These are phyloP conservation scores for Melanogaster broomeanus DNA, from an alignment of 768 basidiomycete genomes.

Conservation along the genomic window DNA sequence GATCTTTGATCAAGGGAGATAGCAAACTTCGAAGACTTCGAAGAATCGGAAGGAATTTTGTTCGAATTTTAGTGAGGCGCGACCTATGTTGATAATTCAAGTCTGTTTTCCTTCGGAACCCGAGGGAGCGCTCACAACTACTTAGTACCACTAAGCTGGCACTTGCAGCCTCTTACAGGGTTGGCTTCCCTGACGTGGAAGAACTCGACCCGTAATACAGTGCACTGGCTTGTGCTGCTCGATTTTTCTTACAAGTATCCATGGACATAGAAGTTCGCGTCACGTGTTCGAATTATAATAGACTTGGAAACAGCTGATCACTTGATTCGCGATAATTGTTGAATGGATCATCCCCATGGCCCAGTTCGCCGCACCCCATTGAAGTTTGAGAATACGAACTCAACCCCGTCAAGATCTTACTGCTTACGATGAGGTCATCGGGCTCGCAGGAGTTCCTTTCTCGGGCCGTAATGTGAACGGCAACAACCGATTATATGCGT, in stretches of 20 bases:
- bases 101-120: not conserved
- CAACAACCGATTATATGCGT: not conserved
- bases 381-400: not conserved
- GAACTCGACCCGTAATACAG: not conserved
- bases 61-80: not conserved
- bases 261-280: no score
- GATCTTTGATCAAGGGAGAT: conserved; percentile 1
- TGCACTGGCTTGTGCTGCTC: not conserved
- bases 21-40: not conserved
- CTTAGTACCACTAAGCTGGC: no score
- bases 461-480: not conserved
- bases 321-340: no score
- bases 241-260: not conserved
- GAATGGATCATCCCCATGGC: no score
- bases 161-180: not conserved
- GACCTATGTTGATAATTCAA: not conserved
- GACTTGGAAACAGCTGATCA: not conserved
- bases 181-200: no score
- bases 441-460: conserved; percentile 2
- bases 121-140: not conserved
- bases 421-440: conserved; percentile 3
- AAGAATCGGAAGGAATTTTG: not conserved
- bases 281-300: not conserved
- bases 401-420: not conserved
- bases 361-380: no score